These are phyloP conservation scores for Huntiella moniliformis DNA, from an alignment of 2,329 filamentous ascomycete species.

Conservation along the genomic window DNA sequence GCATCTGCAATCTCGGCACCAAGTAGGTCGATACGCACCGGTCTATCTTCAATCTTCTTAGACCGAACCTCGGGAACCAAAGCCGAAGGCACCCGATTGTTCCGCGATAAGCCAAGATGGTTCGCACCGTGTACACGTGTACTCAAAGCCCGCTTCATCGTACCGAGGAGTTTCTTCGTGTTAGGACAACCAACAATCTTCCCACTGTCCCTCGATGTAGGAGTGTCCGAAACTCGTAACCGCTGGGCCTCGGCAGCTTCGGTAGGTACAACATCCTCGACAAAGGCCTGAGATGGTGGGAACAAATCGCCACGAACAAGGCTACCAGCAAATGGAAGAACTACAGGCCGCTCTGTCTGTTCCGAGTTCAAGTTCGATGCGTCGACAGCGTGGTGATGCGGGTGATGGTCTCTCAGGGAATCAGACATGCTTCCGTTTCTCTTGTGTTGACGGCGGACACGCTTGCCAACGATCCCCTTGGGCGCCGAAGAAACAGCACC, in stretches of 20 bases:
- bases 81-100: conserved; percentile 39
- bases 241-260: conserved; percentile 27
- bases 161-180: conserved; percentile 72
- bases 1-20: conserved; percentile 63
- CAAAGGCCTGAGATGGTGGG: conserved; percentile 64
- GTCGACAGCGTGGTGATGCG: conserved; percentile 20
- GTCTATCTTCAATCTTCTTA: conserved; percentile 24
- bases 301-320: conserved; percentile 74
- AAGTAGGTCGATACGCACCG: conserved; percentile 59
- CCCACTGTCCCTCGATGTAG: background rate
- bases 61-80: conserved; percentile 37
- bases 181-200: conserved; percentile 28
- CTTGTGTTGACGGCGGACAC: conserved; percentile 48
- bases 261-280: conserved; percentile 43
- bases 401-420: conserved; percentile 50
- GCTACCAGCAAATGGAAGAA: conserved; percentile 56
- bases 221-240: background rate
- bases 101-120: conserved; percentile 32
- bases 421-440: conserved; percentile 78
- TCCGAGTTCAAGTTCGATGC: conserved; percentile 35
- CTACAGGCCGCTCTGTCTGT: conserved; percentile 27
- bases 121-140: conserved; percentile 23
- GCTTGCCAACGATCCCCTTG: conserved; percentile 37
- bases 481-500: conserved; percentile 24
- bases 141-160: conserved; percentile 65